Base-by-base conservation (phyloP, 495 filamentous ascomycete genomes). In the Aspergillus diversus region DNA sequence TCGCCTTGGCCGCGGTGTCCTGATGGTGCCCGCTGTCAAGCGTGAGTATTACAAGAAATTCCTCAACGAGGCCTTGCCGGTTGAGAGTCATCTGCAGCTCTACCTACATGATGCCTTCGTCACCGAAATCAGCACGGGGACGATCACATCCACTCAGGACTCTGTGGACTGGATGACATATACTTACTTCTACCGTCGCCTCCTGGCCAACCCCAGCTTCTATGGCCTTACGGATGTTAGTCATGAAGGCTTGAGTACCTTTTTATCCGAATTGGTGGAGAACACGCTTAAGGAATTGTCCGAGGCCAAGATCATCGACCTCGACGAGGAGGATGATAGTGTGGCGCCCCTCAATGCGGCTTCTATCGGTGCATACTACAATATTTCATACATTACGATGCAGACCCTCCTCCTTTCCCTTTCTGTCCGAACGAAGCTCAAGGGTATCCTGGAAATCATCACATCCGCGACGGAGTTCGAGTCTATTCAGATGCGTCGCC, bases 41-140 rank as follows among this genome's bases (percentile, higher is more conserved):
- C 87, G 94, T 33, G 93, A 97, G 61, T 99, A 97, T 75, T 98
- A 98, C 84, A 93, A 93, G 78, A 98, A 98, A 77, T 99, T 99
- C 83, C 80, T 99, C 62, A 94, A 95, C 71, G 95, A 99, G 71
- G 96, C 95, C 2, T 80, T 98, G 39, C 95, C 95, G 6, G 91
- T 99, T 17, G 95, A 99, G 77, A 96, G 92, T 66, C 92, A 97
- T 71, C 83, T 99, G 39, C 92, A 96, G 67, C 84, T 87, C 27
- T 97, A 92, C 70, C 80, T 99, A 55, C 93, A 94, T 64, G 95
- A 99, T 77, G 93, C 93, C 3, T 98, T 99, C 69, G 94, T 98
- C 5, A 92, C 95, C 0, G 96, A 99, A 73, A 90, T 97, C 66
- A 97, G 92, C 79, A 96, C 92, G 8, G 91, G 90, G 77, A 93